phyloP scores from a whole-genome alignment of 208 protist species.

The Leishmania tarentolae region DNA sequence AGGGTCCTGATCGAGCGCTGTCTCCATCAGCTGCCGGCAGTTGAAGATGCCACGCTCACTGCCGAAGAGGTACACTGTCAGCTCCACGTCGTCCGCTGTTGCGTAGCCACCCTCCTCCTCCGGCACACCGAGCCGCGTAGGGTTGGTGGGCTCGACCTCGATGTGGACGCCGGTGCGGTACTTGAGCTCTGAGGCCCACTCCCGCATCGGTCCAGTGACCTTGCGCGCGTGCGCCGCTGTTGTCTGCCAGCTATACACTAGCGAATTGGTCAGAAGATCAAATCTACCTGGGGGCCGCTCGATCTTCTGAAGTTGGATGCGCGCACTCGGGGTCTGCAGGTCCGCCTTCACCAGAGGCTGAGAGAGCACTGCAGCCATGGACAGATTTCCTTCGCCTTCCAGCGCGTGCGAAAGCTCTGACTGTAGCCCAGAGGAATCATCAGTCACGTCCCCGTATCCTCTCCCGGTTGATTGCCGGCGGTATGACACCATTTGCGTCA shows the following conservation, averaged over 20 bases:
- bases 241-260: constrained; percentile 88
- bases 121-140: constrained; percentile 40
- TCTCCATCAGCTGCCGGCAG: constrained; percentile 88
- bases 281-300: constrained; percentile 75
- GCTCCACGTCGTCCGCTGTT: constrained; percentile 84
- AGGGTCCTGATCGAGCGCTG: constrained; percentile 74
- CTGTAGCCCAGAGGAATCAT: constrained; percentile 55
- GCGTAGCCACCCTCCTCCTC: constrained; percentile 59
- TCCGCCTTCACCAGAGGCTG: constrained; percentile 32
- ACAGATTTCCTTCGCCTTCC: constrained; percentile 48
- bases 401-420: constrained; percentile 64
- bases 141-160: constrained; percentile 81
- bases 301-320: constrained; percentile 65
- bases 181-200: constrained; percentile 91
- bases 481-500: not conserved
- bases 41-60: constrained; percentile 88
- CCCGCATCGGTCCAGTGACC: constrained; percentile 85
- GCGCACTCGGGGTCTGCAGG: constrained; percentile 28
- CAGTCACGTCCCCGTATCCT: constrained; percentile 16
- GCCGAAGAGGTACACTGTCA: constrained; percentile 90
- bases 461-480: constrained; percentile 23
- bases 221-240: constrained; percentile 77
- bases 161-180: constrained; percentile 91
- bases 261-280: constrained; percentile 88
- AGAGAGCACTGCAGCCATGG: constrained; percentile 25